These are phyloP conservation scores for Alternaria longipes DNA, from an alignment of 2,329 filamentous ascomycete species.

Conservation along the genomic window DNA sequence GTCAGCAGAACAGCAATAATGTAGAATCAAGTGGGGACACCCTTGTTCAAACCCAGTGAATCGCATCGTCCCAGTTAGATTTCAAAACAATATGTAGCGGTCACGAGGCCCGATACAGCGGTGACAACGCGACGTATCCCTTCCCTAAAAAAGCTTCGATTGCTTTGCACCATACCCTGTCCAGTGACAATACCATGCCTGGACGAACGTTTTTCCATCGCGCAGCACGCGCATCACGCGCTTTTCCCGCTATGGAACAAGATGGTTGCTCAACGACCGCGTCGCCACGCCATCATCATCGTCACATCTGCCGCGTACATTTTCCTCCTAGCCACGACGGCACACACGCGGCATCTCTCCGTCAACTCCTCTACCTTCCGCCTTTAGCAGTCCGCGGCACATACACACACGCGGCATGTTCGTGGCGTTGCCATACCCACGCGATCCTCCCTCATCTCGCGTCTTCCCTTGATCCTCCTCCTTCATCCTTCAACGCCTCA, in stretches of 20 bases:
- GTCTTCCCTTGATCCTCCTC: neutral
- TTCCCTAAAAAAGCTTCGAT: neutral
- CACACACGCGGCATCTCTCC: neutral
- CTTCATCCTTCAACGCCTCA: neutral
- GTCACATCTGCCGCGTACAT: neutral
- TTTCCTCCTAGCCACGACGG: neutral
- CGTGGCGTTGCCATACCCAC: neutral
- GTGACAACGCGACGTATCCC: neutral
- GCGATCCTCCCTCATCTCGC: neutral
- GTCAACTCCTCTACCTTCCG: neutral
- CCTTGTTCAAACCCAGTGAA: neutral
- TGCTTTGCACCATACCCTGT: neutral
- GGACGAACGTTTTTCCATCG: neutral
- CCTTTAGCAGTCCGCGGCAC: neutral
- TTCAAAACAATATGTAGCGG: neutral
- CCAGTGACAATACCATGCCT: neutral
- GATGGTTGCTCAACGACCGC: neutral
- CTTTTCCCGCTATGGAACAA: neutral
- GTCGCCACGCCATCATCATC: neutral
- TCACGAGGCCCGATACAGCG: neutral
- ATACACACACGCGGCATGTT: neutral
- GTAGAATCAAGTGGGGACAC: neutral
- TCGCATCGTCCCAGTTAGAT: neutral
- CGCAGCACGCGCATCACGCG: neutral
- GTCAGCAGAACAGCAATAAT: neutral